Evolutionary conservation across 2,329 filamentous ascomycete species (phyloP), one percentile per base, ranked within the genome.

Genomic region (Cordyceps pruinosa): DNA sequence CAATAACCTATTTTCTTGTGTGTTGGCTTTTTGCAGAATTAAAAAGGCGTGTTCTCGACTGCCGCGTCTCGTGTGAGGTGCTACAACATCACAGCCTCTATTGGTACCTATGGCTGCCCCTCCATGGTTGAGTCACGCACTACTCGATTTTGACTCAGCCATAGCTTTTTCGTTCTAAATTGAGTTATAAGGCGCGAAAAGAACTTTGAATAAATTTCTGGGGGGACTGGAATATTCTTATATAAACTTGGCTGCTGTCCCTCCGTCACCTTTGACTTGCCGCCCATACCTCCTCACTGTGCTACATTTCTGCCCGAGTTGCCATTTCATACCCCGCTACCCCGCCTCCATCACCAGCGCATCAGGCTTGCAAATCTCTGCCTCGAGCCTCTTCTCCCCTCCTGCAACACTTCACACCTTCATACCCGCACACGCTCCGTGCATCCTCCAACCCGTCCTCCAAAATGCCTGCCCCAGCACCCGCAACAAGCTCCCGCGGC

Each of bases 401-500:
- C 35, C 32, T 32, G 39, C 34, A 49, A 23, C 53, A 26, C 25
- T 44, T 57, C 1, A 25, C 48, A 48, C 17, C 19, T 17, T 26
- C 42, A 48, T 37, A 57, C 32, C 56, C 32, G 32, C 30, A 49
- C 37, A 57, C 37, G 34, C 15, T 39, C 17, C n/a, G 34, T 59
- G 64, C 47, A 59, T 67, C 25, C 15, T 48, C 39, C 28, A 3
- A 9, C 10, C 26, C 26, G 5, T 26, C n/a, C 15, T 23, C 19
- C 47, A 51, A 15, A 13, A 74, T 66, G 51, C 80, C 83, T 80
- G 70, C 77, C 69, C 69, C 70, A 59, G 69, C 71, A 54, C 73
- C 78, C 44, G 77, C 76, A 62, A 66, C 72, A 41, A 77, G 71
- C 71, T 79, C 86, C 62, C 82, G 90, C 70, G 91, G 90, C 65